Evolutionary conservation across 2,329 filamentous ascomycete species (phyloP).

Genomic region (Calonectria ilicicola): DNA sequence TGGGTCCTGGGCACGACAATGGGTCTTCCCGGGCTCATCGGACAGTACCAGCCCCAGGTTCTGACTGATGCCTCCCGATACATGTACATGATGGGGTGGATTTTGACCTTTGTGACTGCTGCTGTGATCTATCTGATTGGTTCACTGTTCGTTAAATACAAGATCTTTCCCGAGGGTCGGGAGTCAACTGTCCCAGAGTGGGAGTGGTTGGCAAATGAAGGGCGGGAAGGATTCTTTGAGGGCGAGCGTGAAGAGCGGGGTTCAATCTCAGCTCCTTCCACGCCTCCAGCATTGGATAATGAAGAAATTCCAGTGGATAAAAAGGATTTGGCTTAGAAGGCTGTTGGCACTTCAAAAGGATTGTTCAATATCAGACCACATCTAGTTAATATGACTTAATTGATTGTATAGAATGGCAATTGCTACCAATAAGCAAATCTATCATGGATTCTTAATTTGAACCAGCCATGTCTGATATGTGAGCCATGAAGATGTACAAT

Average conservation of each 20-base stretch:
- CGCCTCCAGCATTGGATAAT: neutral
- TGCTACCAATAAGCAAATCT: neutral
- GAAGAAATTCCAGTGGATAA: neutral
- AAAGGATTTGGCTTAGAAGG: neutral
- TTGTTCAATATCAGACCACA: neutral
- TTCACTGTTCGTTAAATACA: constrained; percentile 32
- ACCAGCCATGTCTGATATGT: no score
- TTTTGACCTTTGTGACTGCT: constrained; percentile 44
- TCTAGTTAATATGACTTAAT: neutral
- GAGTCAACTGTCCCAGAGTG: constrained; percentile 28
- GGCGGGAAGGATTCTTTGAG: constrained; percentile 41
- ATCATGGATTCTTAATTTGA: neutral
- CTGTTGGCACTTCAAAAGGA: neutral
- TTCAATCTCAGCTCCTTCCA: constrained; percentile 37
- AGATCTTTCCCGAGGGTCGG: constrained; percentile 36
- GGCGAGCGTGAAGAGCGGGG: constrained; percentile 22
- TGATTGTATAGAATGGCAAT: neutral
- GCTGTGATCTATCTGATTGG: constrained; percentile 40
- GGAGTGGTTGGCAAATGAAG: constrained; percentile 42
- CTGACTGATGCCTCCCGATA: constrained; percentile 38
- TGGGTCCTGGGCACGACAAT: constrained; percentile 40
- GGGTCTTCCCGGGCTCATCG: constrained; percentile 44
- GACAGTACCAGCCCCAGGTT: constrained; percentile 40
- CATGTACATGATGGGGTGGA: constrained; percentile 48
- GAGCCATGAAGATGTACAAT: no score